Conservation (phyloP, 2,329 filamentous ascomycete genomes). For the Pestalotiopsis sp. region DNA sequence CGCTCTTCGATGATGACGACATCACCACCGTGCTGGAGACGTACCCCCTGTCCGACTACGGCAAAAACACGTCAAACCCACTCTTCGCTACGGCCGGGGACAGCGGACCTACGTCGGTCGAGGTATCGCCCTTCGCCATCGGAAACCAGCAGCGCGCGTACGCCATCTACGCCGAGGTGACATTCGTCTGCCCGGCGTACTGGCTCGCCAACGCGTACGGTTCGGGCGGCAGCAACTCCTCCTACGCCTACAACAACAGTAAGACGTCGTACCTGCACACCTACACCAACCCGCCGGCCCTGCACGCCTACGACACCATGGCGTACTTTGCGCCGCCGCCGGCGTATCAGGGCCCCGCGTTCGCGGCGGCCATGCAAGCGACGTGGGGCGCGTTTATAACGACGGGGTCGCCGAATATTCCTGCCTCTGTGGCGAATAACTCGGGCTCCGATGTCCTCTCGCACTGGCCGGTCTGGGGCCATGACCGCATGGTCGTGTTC, state of each 20-base stretch:
- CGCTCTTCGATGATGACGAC: constrained; percentile 33
- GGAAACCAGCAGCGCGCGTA: constrained; percentile 58
- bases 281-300: not conserved
- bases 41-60: constrained; percentile 34
- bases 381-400: not conserved
- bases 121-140: constrained; percentile 46
- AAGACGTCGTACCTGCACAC: not conserved
- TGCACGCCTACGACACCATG: not conserved
- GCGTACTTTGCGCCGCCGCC: not conserved
- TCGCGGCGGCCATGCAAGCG: not conserved
- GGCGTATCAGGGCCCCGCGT: not conserved
- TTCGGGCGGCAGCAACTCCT: not conserved
- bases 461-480: not conserved
- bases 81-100: constrained; percentile 48
- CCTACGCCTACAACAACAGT: not conserved
- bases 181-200: constrained; percentile 59
- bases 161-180: constrained; percentile 58
- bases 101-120: not conserved
- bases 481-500: not conserved
- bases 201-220: constrained; percentile 3
- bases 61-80: constrained; percentile 38
- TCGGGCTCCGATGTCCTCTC: not conserved
- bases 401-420: not conserved
- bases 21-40: constrained; percentile 33
- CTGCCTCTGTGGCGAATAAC: not conserved